Conservation (phyloP, 106 monocot species). For the Acorus gramineus region DNA sequence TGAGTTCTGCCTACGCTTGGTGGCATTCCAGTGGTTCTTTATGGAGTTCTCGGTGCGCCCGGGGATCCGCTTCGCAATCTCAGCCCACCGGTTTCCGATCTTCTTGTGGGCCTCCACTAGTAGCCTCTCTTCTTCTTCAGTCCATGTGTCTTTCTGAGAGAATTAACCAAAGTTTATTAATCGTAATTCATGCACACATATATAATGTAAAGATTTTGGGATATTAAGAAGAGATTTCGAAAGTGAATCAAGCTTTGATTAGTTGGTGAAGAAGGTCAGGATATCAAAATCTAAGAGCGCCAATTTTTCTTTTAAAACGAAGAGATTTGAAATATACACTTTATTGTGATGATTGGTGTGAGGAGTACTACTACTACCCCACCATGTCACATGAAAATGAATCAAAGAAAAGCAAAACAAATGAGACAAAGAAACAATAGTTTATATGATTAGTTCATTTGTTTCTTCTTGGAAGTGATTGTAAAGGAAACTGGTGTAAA, state of each 20-base stretch:
- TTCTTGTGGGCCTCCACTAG: constrained; percentile 56
- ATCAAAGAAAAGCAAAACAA: too few relatives aligned
- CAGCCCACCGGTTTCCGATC: constrained; percentile 72
- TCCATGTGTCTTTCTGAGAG: constrained; percentile 77
- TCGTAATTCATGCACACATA: too few relatives aligned
- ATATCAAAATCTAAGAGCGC: too few relatives aligned
- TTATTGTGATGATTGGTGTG: constrained; percentile 1
- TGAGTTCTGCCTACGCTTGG: constrained; percentile 52
- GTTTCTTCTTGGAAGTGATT: too few relatives aligned
- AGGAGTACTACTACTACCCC: neutral
- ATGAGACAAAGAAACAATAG: too few relatives aligned
- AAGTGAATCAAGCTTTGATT: neutral
- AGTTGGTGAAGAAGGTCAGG: neutral
- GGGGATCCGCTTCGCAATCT: constrained; percentile 59
- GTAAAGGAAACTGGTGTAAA: too few relatives aligned
- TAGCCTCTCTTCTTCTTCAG: constrained; percentile 61
- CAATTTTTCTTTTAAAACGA: too few relatives aligned
- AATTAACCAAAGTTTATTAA: too few relatives aligned
- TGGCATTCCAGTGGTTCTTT: constrained; percentile 94
- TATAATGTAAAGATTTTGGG: neutral
- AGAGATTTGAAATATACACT: too few relatives aligned
- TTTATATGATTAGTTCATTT: too few relatives aligned
- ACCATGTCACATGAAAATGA: too few relatives aligned
- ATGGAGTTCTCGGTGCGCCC: constrained; percentile 82
- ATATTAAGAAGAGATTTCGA: neutral